A percentile compares a stretch with the other conserved stretches of the same genome.
Conservation (phyloP, 306 rosid species). For the Medicago arabica region DNA sequence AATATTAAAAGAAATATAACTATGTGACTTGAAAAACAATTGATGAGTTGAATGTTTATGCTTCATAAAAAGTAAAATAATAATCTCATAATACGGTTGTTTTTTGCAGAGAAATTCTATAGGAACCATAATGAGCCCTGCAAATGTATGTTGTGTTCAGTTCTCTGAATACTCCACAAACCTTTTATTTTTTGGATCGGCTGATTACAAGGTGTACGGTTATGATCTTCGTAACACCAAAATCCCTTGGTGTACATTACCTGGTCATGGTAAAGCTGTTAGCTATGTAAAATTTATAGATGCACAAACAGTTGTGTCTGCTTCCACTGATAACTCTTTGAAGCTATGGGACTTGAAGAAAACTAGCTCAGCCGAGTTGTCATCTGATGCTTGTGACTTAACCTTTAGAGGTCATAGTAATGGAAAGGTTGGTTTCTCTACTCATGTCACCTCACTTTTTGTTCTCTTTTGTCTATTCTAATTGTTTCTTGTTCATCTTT, state of each 20-base stretch:
- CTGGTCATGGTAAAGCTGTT: slow-evolving; percentile 83
- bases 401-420: slow-evolving; percentile 73
- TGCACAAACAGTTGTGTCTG: slow-evolving; percentile 68
- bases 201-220: slow-evolving; percentile 84
- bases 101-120: slow-evolving; percentile 70
- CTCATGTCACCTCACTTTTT: background rate
- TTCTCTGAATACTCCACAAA: slow-evolving; percentile 78
- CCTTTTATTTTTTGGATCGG: slow-evolving; percentile 80
- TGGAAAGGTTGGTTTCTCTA: slow-evolving; percentile 61
- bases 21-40: background rate
- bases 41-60: slow-evolving; percentile 4
- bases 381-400: slow-evolving; percentile 57
- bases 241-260: slow-evolving; percentile 86
- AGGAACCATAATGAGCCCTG: slow-evolving; percentile 70
- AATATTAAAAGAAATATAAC: slow-evolving; percentile 24
- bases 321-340: slow-evolving; percentile 77
- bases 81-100: slow-evolving; percentile 31
- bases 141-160: slow-evolving; percentile 94
- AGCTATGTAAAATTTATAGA: slow-evolving; percentile 91
- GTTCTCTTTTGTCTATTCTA: slow-evolving; percentile 32
- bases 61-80: slow-evolving; percentile 10
- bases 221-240: slow-evolving; percentile 83
- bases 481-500: slow-evolving; percentile 35
- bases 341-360: slow-evolving; percentile 80
- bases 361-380: slow-evolving; percentile 50